Base-by-base conservation (phyloP, 2,329 filamentous ascomycete species). In the Apiospora malaysiana region DNA sequence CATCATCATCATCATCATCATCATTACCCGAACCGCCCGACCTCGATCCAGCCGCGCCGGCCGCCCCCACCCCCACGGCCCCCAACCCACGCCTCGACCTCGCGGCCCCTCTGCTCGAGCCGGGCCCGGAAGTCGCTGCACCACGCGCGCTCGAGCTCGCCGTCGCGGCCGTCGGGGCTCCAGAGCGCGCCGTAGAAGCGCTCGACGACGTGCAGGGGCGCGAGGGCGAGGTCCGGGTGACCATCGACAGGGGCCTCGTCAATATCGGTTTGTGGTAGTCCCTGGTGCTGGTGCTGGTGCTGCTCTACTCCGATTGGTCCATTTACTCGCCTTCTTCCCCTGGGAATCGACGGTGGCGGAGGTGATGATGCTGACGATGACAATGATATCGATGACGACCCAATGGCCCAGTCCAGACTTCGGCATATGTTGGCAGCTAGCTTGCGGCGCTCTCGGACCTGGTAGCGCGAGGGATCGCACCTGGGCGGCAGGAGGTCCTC, bases 391-490 rank as follows among this genome's bases (percentile, higher is more conserved):
- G 45, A 9, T 1, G 16, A 21, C 66, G 51, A 40, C n/a, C 25
- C 79, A 6, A 88, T 78, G 0, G 82, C 83, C 63, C 82, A 85
- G 71, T 88, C 87, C 5, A 89, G 77, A 3, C 83, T 83, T 51
- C 86, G 82, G 73, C 87, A 89, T 21, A 88, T 83, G 69, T 84
- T 83, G 10, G 81, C 82, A 0, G 87, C 86, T 45, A 86, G 78
- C 68, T 83, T 81, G 23, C 82, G 80, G 0, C 82, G 83, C 70
- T 84, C 82, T 21, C 83, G 80, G 12, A 73, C 72, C 12, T 78
- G 74, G 72, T 87, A 88, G 45, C 78, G 80, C 16, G 77, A 75
- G 2, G 82, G 76, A 69, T 88, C 82, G 67, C 67, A 68, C 59
- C 86, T 78, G 23, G 79, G 79, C 4, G 77, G 74, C 1, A 82